Conservation (phyloP, 2,329 filamentous ascomycete species). For the Sordariomycetes sp. region DNA sequence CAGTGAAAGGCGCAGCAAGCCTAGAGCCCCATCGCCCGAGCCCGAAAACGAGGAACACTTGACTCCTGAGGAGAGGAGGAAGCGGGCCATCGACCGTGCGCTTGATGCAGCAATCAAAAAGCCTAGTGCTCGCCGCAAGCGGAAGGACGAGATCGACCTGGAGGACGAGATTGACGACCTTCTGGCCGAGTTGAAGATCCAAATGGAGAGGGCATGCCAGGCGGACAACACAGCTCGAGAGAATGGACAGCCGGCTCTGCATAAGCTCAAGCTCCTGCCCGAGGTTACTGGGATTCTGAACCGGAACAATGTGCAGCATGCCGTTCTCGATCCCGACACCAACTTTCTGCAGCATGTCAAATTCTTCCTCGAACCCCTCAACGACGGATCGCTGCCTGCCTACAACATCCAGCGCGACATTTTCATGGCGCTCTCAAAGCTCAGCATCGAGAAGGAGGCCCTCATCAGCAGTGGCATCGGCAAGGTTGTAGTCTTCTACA, state of each 20-base stretch:
- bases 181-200: slow-evolving; percentile 76
- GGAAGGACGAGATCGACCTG: slow-evolving; percentile 86
- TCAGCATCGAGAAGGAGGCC: slow-evolving; percentile 86
- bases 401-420: slow-evolving; percentile 97
- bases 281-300: slow-evolving; percentile 84
- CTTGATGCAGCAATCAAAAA: slow-evolving; percentile 87
- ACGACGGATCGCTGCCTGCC: slow-evolving; percentile 86
- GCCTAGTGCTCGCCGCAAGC: slow-evolving; percentile 59
- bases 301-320: slow-evolving; percentile 75
- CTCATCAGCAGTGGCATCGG: slow-evolving; percentile 88
- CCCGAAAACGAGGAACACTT: slow-evolving; percentile 69
- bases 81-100: slow-evolving; percentile 73
- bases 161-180: slow-evolving; percentile 86
- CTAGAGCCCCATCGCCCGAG: slow-evolving; percentile 36
- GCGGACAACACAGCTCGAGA: slow-evolving; percentile 77
- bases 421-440: slow-evolving; percentile 67
- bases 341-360: slow-evolving; percentile 92
- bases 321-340: slow-evolving; percentile 85
- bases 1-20: slow-evolving; percentile 38
- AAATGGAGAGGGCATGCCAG: slow-evolving; percentile 86
- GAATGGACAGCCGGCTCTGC: slow-evolving; percentile 69
- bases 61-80: slow-evolving; percentile 75
- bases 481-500: slow-evolving; percentile 95
- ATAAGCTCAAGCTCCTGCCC: slow-evolving; percentile 90
- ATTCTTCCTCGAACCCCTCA: slow-evolving; percentile 93